Evolutionary conservation across 352 stramenopile genomes (phyloP), one percentile per base, ranked within the genome.

Genomic region (Phytophthora kernoviae): DNA sequence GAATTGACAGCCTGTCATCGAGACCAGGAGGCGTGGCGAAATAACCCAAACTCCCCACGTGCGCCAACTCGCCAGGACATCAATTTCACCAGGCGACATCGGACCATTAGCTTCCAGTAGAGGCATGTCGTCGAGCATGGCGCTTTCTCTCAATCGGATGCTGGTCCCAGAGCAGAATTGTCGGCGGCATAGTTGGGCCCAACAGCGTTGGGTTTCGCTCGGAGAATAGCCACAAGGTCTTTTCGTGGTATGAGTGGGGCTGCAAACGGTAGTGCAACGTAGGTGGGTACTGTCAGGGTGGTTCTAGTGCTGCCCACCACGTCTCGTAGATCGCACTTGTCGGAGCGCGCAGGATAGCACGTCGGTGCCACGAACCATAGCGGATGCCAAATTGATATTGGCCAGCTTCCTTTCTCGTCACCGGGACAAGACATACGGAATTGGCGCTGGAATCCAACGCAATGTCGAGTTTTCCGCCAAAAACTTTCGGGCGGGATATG

Each of bases 11-110:
- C 15, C 49, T 8, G 32, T 9, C 47, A 24, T 47, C 32, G 2
- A 41, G 33, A 55, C 34, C 67, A 17, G 40, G 27, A 30, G 53
- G 50, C 2, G 50, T 51, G 30, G 61, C 55, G 33, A 68, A 68
- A 30, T 64, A 63, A 21, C 68, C 61, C 6, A 70, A 48, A 52
- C 54, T 74, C 21, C 22, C 60, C 61, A 74, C 20, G 65, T 74
- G n/a, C 49, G 42, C 65, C 65, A 74, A 46, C 65, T 74, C 22
- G 55, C 60, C 17, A 74, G 60, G 32, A 74, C 60, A 30, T 74
- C 65, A 14, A 61, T 32, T 24, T 74, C 61, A 10, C 45, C 45
- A 32, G 56, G 51, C 15, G 65, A 68, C 1, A 48, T 54, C 44
- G 45, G 54, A 32, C 65, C 55, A 20, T 32, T 39, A 33, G 39